Evolutionary conservation across 768 basidiomycete genomes (phyloP), one percentile per base, ranked within the genome.

Genomic region (Amanita rimosa): DNA sequence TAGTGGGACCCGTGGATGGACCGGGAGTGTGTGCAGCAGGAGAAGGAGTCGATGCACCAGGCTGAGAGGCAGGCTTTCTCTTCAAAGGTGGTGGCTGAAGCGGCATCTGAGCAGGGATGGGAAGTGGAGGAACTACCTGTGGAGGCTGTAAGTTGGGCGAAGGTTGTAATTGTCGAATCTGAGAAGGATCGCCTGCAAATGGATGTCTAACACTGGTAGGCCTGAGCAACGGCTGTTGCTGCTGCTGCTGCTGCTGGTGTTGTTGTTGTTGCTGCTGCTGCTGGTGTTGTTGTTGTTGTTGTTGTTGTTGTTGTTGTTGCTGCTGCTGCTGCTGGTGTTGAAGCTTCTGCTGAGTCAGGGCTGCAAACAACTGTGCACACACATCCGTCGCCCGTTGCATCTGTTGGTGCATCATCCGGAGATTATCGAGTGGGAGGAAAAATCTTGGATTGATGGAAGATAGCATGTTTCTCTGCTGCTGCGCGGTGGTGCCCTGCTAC

Each of bases 321-420:
- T 39, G 38, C 3, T 39, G 38, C 4, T 39, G 57, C 21, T 51
- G 53, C 16, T 53, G 49, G 27, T 29, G 1, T 34, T 52, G 57
- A 29, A 54, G 48, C 26, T 48, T 52, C 38, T 53, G 53, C 14
- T 55, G 56, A 11, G 45, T 16, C 19, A 43, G 43, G 35, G 41
- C 52, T 22, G 43, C 41, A 38, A 60, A 63, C 19, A 67, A 54
- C 0, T 56, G 50, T 8, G 56, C 58, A 56, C 74, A 71, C 27
- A 64, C 59, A 2, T 74, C 73, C 34, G 62, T 65, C 39, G 73
- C 65, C 33, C 64, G 64, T 44, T 62, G 63, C 21, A 74, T 55
- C 50, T 79, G 75, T 7, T 35, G 16, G 3, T 66, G 53, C 72
- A 82, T 77, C 27, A 35, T 58, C 34, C 69, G 70, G 29, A 83